A percentile compares a stretch with the other conserved stretches of the same genome.
Evolutionary conservation across 495 filamentous ascomycete genomes (phyloP).

Genomic region (Penicillium parvum): DNA sequence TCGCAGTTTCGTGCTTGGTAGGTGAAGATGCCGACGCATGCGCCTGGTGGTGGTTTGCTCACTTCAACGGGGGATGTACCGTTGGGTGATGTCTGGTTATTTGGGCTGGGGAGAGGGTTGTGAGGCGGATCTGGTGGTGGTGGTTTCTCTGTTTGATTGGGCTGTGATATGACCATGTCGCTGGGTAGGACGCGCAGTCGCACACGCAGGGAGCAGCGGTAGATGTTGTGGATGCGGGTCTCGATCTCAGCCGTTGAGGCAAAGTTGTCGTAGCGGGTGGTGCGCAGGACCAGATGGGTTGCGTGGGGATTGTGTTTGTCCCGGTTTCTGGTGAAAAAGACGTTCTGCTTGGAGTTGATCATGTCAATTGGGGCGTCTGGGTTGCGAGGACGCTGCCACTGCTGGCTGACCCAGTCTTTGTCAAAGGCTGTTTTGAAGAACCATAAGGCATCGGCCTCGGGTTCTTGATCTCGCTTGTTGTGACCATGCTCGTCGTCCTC

Average conservation of each 20-base stretch:
- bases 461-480: slow-evolving; percentile 1
- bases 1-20: slow-evolving; percentile 61
- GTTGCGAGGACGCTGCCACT: slow-evolving; percentile 51
- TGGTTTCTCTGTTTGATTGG: slow-evolving; percentile 3
- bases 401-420: slow-evolving; percentile 54
- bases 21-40: slow-evolving; percentile 70
- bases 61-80: background rate
- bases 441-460: slow-evolving; percentile 15
- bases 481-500: slow-evolving; percentile 38
- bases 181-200: slow-evolving; percentile 38
- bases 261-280: slow-evolving; percentile 49
- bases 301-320: slow-evolving; percentile 15
- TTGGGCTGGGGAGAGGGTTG: background rate
- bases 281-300: slow-evolving; percentile 60
- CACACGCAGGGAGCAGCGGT: slow-evolving; percentile 60
- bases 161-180: slow-evolving; percentile 10
- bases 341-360: slow-evolving; percentile 60
- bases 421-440: slow-evolving; percentile 36
- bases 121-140: slow-evolving; percentile 2
- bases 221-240: slow-evolving; percentile 47
- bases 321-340: slow-evolving; percentile 52
- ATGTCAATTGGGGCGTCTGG: slow-evolving; percentile 44
- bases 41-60: slow-evolving; percentile 33
- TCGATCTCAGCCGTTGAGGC: slow-evolving; percentile 65
- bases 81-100: slow-evolving; percentile 1